A percentile compares a stretch with the other conserved stretches of the same genome.
Conservation (phyloP, 441 rosid species). For the Gossypium lobatum region DNA sequence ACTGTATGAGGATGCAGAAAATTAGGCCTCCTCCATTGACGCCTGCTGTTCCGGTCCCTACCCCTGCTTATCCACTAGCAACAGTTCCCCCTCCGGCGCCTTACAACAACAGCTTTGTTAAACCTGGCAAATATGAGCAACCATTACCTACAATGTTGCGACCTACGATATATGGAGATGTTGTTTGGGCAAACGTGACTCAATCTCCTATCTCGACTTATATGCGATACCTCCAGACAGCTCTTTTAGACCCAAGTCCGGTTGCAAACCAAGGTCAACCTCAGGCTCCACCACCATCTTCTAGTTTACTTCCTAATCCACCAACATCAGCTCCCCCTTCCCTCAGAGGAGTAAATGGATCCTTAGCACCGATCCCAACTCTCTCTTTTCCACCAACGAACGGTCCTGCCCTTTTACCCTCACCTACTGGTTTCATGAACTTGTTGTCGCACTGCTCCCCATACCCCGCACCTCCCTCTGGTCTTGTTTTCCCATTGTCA, state of each 20-base stretch:
- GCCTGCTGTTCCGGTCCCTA: constrained; percentile 32
- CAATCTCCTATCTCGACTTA: constrained; percentile 80
- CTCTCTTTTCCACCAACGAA: constrained; percentile 32
- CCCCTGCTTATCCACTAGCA: constrained; percentile 23
- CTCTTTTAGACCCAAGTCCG: constrained; percentile 47
- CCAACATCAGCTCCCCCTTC: constrained; percentile 29
- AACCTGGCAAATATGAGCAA: constrained; percentile 41
- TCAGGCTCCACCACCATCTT: constrained; percentile 30
- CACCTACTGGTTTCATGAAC: constrained; percentile 45
- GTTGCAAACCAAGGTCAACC: constrained; percentile 37
- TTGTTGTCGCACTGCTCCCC: constrained; percentile 53
- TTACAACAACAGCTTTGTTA: constrained; percentile 29
- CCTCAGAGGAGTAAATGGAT: constrained; percentile 35
- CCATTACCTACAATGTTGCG: constrained; percentile 26
- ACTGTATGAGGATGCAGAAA: constrained; percentile 56
- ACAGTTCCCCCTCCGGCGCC: constrained; percentile 26
- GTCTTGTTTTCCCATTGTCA: constrained; percentile 45
- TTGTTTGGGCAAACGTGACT: constrained; percentile 33
- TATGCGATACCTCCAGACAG: constrained; percentile 63
- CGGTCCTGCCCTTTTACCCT: constrained; percentile 49
- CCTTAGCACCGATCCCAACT: constrained; percentile 24
- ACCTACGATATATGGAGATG: constrained; percentile 28
- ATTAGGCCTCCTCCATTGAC: constrained; percentile 74
- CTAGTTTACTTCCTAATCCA: constrained; percentile 14
- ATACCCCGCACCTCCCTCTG: constrained; percentile 49